Base-by-base conservation (phyloP, 306 rosid genomes). In the Dryas drummondii region DNA sequence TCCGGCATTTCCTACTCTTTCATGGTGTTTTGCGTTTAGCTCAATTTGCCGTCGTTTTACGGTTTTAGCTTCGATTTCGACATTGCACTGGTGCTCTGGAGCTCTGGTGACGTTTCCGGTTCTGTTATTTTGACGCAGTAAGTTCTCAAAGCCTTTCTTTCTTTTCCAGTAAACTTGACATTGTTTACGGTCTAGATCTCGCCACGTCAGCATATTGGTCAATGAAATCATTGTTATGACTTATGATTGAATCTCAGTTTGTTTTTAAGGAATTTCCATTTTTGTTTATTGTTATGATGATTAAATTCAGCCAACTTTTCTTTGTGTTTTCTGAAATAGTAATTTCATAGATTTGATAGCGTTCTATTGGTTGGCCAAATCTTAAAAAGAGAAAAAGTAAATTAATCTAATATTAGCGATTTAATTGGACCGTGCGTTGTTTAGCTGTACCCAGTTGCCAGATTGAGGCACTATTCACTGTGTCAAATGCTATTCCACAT, bases 371-470 rank as follows among this genome's bases (percentile, higher is more conserved):
- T 17, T 46, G 75, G 62, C 16, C n/a, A 4, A 16, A 22, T 12
- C 27, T 44, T 19, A 44, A 55, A 68, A 16, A 70, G 9, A 37
- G 15, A 50, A 16, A 42, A 6, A 44, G n/a, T 55, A 19, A 22
- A 45, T 56, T 44, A 46, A 72, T 56, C 6, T 57, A 7, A 17
- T 50, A 26, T 42, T 42, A 15, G n/a, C 15, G 73, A 37, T 53
- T 56, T 17, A n/a, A 17, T 45, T 49, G 72, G 44, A 47, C 22
- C 5, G 56, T 22, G 6, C 15, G 1, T 27, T 61, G 19, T 13
- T 7, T 56, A 2, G 55, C 66, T 56, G 75, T 22, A 54, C 52
- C 75, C 75, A 71, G 65, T 71, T 71, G 64, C 65, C 41, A 37
- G 64, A 12, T 51, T 51, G 56, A 9, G 64, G 13, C 70, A 27